These are phyloP conservation scores for Puccinellia tenuiflora DNA, from an alignment of 176 grass and related monocot species.

Conservation along the genomic window DNA sequence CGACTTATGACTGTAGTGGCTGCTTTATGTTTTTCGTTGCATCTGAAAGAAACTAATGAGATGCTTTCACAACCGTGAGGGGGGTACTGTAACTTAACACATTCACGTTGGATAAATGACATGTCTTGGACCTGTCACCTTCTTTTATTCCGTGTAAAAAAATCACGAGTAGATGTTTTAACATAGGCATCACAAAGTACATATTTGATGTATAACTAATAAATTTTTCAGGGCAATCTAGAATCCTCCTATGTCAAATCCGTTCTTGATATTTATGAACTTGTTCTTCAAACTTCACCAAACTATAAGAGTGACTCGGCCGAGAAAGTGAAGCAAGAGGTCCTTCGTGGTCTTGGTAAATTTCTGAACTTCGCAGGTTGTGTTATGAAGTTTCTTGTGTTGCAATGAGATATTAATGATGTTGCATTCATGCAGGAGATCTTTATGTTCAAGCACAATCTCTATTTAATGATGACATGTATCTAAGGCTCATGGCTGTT, in stretches of 20 bases:
- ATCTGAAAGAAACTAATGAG: background rate
- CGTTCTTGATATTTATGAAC: constrained; percentile 92
- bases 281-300: constrained; percentile 90
- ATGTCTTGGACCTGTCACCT: constrained; percentile 3
- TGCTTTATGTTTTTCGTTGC: constrained; percentile 17
- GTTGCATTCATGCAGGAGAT: constrained; percentile 63
- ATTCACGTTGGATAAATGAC: constrained; percentile 7
- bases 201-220: constrained; percentile 20
- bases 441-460: constrained; percentile 79
- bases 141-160: background rate
- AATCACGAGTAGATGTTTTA: constrained; percentile 2
- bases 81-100: background rate
- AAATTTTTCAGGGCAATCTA: constrained; percentile 67
- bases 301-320: constrained; percentile 77
- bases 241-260: constrained; percentile 78
- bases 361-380: constrained; percentile 18
- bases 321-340: constrained; percentile 97
- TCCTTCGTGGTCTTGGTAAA: constrained; percentile 92
- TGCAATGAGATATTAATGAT: constrained; percentile 27
- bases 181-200: background rate
- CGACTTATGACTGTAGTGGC: background rate
- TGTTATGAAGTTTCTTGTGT: constrained; percentile 2
- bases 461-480: constrained; percentile 88
- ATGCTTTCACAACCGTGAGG: background rate
- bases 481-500: constrained; percentile 72